Evolutionary conservation across 352 stramenopile genomes (phyloP), one percentile per base, ranked within the genome.

Genomic region (Phytophthora fragariaefolia): DNA sequence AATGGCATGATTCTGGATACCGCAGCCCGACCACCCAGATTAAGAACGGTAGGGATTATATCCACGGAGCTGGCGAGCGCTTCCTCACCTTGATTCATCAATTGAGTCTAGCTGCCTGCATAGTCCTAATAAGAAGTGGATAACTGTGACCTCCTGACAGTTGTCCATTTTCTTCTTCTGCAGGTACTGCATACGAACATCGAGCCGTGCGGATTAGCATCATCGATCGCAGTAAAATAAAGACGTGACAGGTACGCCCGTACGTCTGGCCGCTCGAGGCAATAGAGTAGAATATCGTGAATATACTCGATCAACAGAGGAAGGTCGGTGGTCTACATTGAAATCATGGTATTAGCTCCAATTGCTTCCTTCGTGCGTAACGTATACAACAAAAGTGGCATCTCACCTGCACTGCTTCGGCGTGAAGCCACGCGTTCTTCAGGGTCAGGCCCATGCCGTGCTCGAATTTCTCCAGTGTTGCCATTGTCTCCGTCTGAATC

Each of bases 251-350:
- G 15, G 13, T 13, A 18, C 40, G n/a, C n/a, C n/a, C 78, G 32
- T 77, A 93, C 87, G 20, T 75, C 64, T 49, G 85, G 83, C 23
- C 85, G 72, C 67, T 95, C 84, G 34, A 90, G 63, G 58, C 83
- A 92, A 74, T 89, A 93, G 52, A 77, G 80, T 56, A 96, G 79
- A 22, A 97, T 87, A 55, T 89, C 81, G 59, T 89, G 84, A 67
- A 96, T 88, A 76, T 97, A 96, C 59, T 93, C 76, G 57, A 97
- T 83, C 42, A 97, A 74, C 6, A 97, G 61, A n/a, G 90, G 91
- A 1, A 97, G 74, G 66, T 97, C 90, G 6, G 90, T 97, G 6
- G 89, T 97, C 79, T 97, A 45, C 6, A 27, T 32, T 9, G 38
- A 49, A 6, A 24, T 2, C 4, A 46, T 5, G 13, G 8, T 7